Base-by-base conservation (phyloP, 2,329 filamentous ascomycete genomes). In the Venturia oleaginea region DNA sequence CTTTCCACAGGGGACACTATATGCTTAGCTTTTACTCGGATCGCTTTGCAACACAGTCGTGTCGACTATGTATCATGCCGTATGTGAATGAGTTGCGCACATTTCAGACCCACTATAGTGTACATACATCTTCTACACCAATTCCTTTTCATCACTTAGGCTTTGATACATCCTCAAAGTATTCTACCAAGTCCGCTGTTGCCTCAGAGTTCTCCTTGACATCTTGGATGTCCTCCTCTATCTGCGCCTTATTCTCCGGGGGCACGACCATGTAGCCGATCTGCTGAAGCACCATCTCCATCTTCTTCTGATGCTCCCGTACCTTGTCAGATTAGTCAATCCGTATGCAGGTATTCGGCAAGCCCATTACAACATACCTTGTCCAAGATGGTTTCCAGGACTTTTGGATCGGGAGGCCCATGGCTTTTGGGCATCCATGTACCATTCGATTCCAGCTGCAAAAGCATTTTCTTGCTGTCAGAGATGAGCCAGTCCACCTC, bases 401-500 rank as follows among this genome's bases (percentile, higher is more conserved):
- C 62, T 57, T 57, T 51, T 4, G 46, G 43, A 34, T 55, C 34
- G 32, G 46, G 27, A 24, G 48, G 22, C 6, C 22, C 24, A 5
- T 37, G 40, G 8, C n/a, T 38, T 59, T 27, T 57, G 13, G 62
- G 62, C 62, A 63, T 24, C 62, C 62, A 63, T 42, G 42, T 63
- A 15, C 54, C 63, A 17, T 64, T 54, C 43, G 63, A 27, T 30
- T 59, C 51, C 22, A 64, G 32, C 42, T 64, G 63, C 8, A 64
- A 37, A 30, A 61, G 24, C 37, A 61, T 32, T 42, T 64, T 64
- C 55, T 61, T 60, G 42, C 42, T 61, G 43, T 64, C 51, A 19
- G 57, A 40, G 17, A 64, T 64, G 38, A 54, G 38, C 63, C 63
- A 64, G 57, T 64, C 63, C 27, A 37, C 11, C 17, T 60, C 38